Evolutionary conservation across 495 filamentous ascomycete species (phyloP), one percentile per base, ranked within the genome.

Genomic region (Neurospora africana): DNA sequence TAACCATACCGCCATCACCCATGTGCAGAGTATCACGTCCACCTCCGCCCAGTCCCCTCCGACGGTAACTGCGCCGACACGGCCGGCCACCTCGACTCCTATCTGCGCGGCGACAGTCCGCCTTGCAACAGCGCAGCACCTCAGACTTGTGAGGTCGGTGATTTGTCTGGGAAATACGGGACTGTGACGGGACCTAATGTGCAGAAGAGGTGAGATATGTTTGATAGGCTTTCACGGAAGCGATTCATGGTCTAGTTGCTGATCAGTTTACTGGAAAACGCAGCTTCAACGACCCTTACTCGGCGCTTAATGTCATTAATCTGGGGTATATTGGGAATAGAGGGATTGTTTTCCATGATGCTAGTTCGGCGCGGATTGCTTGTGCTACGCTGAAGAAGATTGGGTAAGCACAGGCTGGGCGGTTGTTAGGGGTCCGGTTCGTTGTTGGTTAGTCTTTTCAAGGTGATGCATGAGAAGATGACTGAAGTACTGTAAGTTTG

Each of bases 151-250:
- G 89, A 95, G 81, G 88, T 92, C 30, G 93, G 93, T 65, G 93
- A 97, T 81, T 79, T 95, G 53, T 86, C 88, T 58, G 93, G 93
- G 71, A 97, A 96, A 83, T 89, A 94, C 72, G 91, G 90, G 47
- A 86, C 86, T 68, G 87, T 93, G 74, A 80, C 80, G 2, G 79
- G 85, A 35, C 79, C 82, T 21, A 68, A 33, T 30, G 80, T 78
- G 44, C 58, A 73, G 6, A 88, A 82, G 80, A 76, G 70, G 36
- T 79, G 53, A 77, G 40, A 40, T 17, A 38, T 35, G 35, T 6
- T 35, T 35, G 35, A 35, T 35, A 35, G 6, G 35, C 35, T 35
- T 35, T 35, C 35, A 6, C 5, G 35, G 35, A 35, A 35, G 35
- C 6, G 35, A 35, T 23, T 7, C 5, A 17, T 10, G n/a, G 35